phyloP scores from a whole-genome alignment of 139 green algal species.

The Pseudopediastrum boryanum region DNA sequence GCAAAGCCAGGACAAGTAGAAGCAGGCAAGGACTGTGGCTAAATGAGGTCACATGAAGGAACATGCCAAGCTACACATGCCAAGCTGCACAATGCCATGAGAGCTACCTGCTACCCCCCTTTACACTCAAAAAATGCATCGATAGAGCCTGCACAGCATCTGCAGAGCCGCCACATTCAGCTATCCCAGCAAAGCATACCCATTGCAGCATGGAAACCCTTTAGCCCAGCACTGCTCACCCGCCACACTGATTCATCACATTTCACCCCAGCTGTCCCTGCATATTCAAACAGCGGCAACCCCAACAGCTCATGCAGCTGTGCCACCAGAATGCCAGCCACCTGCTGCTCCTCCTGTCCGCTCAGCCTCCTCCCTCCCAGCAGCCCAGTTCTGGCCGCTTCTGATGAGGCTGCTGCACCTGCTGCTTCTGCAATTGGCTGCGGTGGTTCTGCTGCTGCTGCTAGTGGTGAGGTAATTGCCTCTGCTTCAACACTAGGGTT shows the following conservation, averaged over 20 bases:
- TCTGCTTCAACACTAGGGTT: conserved; percentile 28
- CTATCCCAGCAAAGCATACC: too few species aligned
- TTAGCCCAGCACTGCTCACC: too few species aligned
- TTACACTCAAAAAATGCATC: too few species aligned
- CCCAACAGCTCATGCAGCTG: conserved; percentile 54
- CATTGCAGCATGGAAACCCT: too few species aligned
- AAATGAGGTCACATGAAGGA: too few species aligned
- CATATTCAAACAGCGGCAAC: conserved; percentile 6
- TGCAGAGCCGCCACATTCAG: neutral
- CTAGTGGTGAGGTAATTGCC: neutral
- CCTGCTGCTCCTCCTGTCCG: neutral
- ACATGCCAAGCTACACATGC: too few species aligned
- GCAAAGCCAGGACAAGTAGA: too few species aligned
- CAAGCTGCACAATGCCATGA: too few species aligned
- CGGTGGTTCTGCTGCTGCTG: conserved; percentile 20
- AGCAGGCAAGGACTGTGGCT: too few species aligned
- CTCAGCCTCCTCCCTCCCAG: neutral
- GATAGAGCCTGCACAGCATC: conserved; percentile 4
- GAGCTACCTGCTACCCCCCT: too few species aligned
- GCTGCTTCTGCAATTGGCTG: conserved; percentile 1
- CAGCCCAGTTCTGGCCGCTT: neutral
- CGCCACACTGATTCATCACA: neutral
- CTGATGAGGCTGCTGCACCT: neutral
- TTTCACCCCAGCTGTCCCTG: neutral
- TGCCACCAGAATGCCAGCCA: conserved; percentile 37